Conservation (phyloP, 768 basidiomycete species). For the Gymnopilus junonius region DNA sequence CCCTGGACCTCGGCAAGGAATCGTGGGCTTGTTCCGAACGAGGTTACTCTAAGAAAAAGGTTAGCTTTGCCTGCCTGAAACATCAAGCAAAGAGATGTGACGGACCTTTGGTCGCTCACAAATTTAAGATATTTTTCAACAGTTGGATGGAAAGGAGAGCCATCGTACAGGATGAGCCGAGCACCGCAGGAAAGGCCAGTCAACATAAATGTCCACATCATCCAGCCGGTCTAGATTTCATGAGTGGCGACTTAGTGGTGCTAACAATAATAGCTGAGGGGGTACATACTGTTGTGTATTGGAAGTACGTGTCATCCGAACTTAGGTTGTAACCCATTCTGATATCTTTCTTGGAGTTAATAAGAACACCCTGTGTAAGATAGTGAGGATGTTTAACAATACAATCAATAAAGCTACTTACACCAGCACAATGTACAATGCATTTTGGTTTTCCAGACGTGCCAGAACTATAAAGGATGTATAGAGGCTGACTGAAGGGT, state of each 20-base stretch:
- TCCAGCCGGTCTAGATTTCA: conserved; percentile 71
- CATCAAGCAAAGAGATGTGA: background rate
- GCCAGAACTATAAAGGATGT: conserved; percentile 85
- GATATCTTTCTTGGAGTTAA: conserved; percentile 70
- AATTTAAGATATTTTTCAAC: conserved; percentile 57
- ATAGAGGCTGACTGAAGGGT: conserved; percentile 79
- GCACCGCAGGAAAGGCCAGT: conserved; percentile 53
- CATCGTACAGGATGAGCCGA: conserved; percentile 64
- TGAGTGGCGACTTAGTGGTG: background rate
- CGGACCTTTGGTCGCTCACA: conserved; percentile 60
- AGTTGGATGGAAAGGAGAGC: conserved; percentile 71
- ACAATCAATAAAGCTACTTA: conserved; percentile 33
- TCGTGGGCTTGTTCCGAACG: conserved; percentile 60
- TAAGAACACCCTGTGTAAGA: conserved; percentile 62
- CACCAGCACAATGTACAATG: conserved; percentile 79
- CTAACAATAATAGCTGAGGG: background rate
- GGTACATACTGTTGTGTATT: conserved; percentile 67
- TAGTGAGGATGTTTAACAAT: too few species aligned
- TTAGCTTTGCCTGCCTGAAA: conserved; percentile 5
- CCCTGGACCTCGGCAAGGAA: conserved; percentile 68
- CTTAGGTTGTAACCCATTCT: conserved; percentile 44
- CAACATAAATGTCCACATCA: conserved; percentile 82
- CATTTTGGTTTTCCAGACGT: conserved; percentile 89
- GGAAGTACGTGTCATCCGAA: conserved; percentile 65
- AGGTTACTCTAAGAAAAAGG: conserved; percentile 32